Conservation (phyloP, 495 filamentous ascomycete species). For the Aspergillus hancockii region DNA sequence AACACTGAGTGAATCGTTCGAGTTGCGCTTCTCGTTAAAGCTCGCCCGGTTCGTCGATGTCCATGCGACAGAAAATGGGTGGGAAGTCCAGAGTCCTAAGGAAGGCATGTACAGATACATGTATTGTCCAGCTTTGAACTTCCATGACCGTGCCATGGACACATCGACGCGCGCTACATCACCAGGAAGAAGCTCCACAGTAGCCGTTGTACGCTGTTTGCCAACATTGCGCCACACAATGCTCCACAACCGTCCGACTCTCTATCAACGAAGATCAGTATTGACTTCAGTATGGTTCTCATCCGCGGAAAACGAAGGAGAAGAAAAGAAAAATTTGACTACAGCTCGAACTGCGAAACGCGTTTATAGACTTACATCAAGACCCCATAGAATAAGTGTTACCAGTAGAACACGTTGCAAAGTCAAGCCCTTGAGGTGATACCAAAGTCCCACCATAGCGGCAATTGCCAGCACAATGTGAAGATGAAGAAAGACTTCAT, state of each 20-base stretch:
- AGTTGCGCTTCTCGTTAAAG: constrained; percentile 31
- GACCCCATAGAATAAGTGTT: constrained; percentile 41
- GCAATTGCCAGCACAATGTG: constrained; percentile 53
- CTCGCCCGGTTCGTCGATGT: constrained; percentile 22
- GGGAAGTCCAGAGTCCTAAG: constrained; percentile 53
- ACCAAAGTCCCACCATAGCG: constrained; percentile 53
- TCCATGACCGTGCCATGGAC: constrained; percentile 49
- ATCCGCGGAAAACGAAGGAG: neutral
- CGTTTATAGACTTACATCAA: constrained; percentile 31
- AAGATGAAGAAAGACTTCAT: constrained; percentile 58
- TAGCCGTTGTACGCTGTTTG: constrained; percentile 44
- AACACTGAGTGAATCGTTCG: constrained; percentile 35
- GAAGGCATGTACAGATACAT: constrained; percentile 58
- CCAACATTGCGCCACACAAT: constrained; percentile 63
- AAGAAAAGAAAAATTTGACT: neutral
- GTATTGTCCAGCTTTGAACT: constrained; percentile 52
- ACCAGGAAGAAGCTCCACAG: constrained; percentile 53
- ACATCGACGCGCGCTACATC: constrained; percentile 52
- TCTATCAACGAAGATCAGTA: constrained; percentile 39
- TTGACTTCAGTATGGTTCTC: constrained; percentile 23
- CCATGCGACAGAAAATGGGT: constrained; percentile 62
- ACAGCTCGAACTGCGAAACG: neutral
- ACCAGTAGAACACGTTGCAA: constrained; percentile 41
- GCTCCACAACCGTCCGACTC: constrained; percentile 50
- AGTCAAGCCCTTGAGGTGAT: constrained; percentile 50